Percentiles rank a stretch among this genome's conserved stretches.
Conservation (phyloP, 441 rosid species). For the Euphorbia corollata region DNA sequence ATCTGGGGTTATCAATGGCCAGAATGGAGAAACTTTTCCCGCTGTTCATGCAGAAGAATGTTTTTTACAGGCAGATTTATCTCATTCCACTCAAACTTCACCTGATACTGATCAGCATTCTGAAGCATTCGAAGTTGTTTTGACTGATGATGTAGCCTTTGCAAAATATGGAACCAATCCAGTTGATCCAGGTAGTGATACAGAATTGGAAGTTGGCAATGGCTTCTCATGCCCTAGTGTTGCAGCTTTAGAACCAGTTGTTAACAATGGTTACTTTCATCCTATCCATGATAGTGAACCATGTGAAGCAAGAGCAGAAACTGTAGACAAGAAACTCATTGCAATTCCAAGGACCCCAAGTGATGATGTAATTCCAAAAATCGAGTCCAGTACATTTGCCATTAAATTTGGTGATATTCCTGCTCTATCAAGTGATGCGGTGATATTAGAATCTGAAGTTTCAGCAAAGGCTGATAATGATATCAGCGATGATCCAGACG, state of each 20-base stretch:
- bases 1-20: conserved; percentile 22
- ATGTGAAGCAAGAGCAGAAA: conserved; percentile 13
- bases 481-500: conserved; percentile 23
- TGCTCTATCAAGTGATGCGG: conserved; percentile 18
- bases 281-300: conserved; percentile 22
- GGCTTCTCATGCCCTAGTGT: not conserved
- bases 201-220: not conserved
- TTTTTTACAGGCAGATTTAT: conserved; percentile 20
- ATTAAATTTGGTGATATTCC: conserved; percentile 29
- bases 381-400: conserved; percentile 23
- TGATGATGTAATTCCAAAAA: conserved; percentile 23
- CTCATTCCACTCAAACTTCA: conserved; percentile 26
- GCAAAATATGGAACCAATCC: conserved; percentile 22
- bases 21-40: conserved; percentile 20
- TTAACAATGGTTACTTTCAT: conserved; percentile 18
- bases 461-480: conserved; percentile 19
- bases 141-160: conserved; percentile 18
- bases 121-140: conserved; percentile 21
- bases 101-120: conserved; percentile 21
- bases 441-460: conserved; percentile 20
- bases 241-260: conserved; percentile 10
- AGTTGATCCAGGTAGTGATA: conserved; percentile 12
- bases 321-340: conserved; percentile 23
- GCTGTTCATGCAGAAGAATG: conserved; percentile 22
- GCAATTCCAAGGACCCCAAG: conserved; percentile 15